Evolutionary conservation across 352 stramenopile genomes (phyloP), one percentile per base, ranked within the genome.

Genomic region (Phytopythium oedochilum): DNA sequence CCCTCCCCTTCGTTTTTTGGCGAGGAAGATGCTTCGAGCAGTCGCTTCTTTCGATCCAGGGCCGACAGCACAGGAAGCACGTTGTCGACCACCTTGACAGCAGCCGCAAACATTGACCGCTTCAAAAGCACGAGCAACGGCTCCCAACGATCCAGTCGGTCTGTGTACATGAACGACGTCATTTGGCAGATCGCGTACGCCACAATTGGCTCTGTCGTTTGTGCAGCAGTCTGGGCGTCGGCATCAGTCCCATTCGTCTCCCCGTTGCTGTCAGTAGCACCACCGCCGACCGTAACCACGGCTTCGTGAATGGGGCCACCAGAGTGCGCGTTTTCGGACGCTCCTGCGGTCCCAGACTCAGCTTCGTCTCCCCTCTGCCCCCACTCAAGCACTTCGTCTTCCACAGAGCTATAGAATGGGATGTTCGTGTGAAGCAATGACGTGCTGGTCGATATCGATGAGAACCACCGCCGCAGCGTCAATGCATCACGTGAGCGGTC

Each of bases 101-200:
- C 69, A 28, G 85, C 85, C 20, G 59, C 28, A 42, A 88, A 92
- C 17, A 78, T 48, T 0, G 74, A 68, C 31, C 78, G 71, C 60
- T 92, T 90, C 0, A 95, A 54, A 34, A 95, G 57, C 5, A 90
- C 68, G 2, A 95, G 52, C 28, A 95, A 61, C 1, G 85, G 85
- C 38, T 92, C 83, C 81, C 81, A 95, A 17, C 84, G 81, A 68
- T 95, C 85, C 22, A 95, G 75, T 3, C 80, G 65, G 46, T 87
- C 73, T 18, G 61, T 84, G 53, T 78, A 93, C 32, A 95, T 45
- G 40, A 90, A 90, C 2, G 75, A 86, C 38, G 80, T 86, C 46
- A 86, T 72, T 59, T 95, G 85, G 35, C 83, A 93, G n/a, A 95
- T 76, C 5, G 88, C 68, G 59, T 95, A 95, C 3, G 84, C 81